Conservation (phyloP, 1,284 basidiomycete genomes). For the Ceratobasidium sp. region DNA sequence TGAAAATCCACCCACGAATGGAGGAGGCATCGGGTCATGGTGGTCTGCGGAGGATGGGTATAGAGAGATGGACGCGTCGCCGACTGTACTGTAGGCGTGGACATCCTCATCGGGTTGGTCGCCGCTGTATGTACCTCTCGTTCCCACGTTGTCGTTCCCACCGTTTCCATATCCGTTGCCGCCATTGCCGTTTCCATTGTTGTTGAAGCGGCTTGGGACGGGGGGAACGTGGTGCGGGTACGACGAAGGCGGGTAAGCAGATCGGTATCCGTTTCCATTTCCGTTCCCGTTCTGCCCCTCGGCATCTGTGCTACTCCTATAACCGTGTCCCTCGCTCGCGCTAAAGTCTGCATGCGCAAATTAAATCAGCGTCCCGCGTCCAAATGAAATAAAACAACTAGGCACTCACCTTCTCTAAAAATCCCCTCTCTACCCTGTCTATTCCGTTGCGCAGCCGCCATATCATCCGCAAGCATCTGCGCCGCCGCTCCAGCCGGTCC, state of each 20-base stretch:
- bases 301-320: conserved; percentile 33
- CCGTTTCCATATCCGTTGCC: background rate
- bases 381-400: background rate
- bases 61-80: conserved; percentile 30
- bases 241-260: conserved; percentile 18
- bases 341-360: conserved; percentile 19
- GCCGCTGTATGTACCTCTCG: background rate
- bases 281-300: conserved; percentile 6
- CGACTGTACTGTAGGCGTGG: conserved; percentile 34
- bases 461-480: background rate
- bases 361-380: background rate
- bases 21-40: background rate
- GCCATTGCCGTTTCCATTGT: conserved; percentile 2
- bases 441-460: background rate
- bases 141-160: no score
- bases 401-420: conserved; percentile 31
- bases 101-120: conserved; percentile 28
- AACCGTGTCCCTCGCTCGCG: conserved; percentile 34
- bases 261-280: conserved; percentile 6
- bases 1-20: conserved; percentile 20
- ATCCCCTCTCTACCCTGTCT: background rate
- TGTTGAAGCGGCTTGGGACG: background rate
- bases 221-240: conserved; percentile 4
- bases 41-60: conserved; percentile 35
- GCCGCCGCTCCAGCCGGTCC: conserved; percentile 5